Conservation (phyloP, 805 yeast genomes). For the Candida taoyuanica region DNA sequence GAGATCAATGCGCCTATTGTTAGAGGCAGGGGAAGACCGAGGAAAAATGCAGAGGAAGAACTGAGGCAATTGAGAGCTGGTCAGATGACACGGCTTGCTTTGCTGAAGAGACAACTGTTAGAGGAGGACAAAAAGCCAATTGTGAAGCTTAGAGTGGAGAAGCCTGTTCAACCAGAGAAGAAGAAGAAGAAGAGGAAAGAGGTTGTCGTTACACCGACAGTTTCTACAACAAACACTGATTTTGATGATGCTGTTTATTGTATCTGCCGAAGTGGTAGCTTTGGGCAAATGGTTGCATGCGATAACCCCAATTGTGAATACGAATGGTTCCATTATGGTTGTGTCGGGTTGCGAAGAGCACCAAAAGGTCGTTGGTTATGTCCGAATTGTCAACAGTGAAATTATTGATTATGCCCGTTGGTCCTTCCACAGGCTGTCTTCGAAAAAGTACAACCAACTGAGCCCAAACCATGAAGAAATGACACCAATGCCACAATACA, state of each 20-base stretch:
- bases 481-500: slow-evolving; percentile 84
- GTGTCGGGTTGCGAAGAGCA: slow-evolving; percentile 61
- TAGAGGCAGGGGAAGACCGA: slow-evolving; percentile 9
- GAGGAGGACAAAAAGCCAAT: neutral
- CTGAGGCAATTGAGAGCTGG: neutral
- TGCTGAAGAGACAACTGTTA: neutral
- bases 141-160: neutral
- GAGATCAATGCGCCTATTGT: neutral
- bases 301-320: slow-evolving; percentile 68
- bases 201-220: too few relatives aligned
- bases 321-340: slow-evolving; percentile 79
- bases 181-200: slow-evolving; percentile 8
- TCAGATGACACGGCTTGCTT: neutral
- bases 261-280: slow-evolving; percentile 40
- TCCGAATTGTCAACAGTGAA: slow-evolving; percentile 35
- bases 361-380: slow-evolving; percentile 73
- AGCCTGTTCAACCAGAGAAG: slow-evolving; percentile 1
- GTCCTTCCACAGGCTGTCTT: slow-evolving; percentile 61
- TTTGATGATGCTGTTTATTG: slow-evolving; percentile 38
- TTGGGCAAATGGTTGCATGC: slow-evolving; percentile 89
- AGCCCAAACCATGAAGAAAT: slow-evolving; percentile 84
- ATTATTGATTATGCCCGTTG: slow-evolving; percentile 2
- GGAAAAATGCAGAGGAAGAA: neutral
- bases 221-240: too few relatives aligned
- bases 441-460: slow-evolving; percentile 83